phyloP scores from a whole-genome alignment of 2,329 filamentous ascomycete genomes.

The Fusarium pseudocircinatum region DNA sequence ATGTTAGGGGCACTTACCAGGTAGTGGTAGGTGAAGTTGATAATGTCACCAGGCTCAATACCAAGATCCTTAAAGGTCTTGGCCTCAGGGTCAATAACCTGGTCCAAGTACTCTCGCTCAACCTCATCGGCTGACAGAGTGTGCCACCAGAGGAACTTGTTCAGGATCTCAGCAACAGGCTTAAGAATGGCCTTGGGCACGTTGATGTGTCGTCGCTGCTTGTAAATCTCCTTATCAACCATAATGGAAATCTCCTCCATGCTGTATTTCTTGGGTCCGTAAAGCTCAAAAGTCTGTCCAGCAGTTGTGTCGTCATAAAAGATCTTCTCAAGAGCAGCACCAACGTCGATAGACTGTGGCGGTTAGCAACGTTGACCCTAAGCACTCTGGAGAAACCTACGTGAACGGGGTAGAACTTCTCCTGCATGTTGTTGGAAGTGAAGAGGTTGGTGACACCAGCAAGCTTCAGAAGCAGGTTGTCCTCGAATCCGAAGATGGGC shows the following conservation, averaged over 20 bases:
- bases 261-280: constrained; percentile 91
- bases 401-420: constrained; percentile 92
- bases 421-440: constrained; percentile 92
- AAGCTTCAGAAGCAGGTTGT: constrained; percentile 87
- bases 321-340: constrained; percentile 87
- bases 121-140: constrained; percentile 84
- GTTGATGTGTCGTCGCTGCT: constrained; percentile 90
- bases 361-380: background rate
- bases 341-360: constrained; percentile 85
- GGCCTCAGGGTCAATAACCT: constrained; percentile 86
- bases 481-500: constrained; percentile 94
- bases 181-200: constrained; percentile 83
- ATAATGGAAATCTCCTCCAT: constrained; percentile 86
- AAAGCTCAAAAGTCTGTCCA: constrained; percentile 92
- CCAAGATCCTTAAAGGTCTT: constrained; percentile 96
- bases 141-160: constrained; percentile 90
- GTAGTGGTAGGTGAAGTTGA: constrained; percentile 91
- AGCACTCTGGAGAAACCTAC: constrained; percentile 59
- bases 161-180: constrained; percentile 77
- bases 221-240: constrained; percentile 92
- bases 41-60: constrained; percentile 88
- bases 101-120: constrained; percentile 92
- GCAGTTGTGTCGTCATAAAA: constrained; percentile 90
- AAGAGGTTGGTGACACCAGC: constrained; percentile 83
- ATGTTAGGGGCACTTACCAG: constrained; percentile 68